Conservation (phyloP, 2,329 filamentous ascomycete genomes). For the Aschersonia sp. region DNA sequence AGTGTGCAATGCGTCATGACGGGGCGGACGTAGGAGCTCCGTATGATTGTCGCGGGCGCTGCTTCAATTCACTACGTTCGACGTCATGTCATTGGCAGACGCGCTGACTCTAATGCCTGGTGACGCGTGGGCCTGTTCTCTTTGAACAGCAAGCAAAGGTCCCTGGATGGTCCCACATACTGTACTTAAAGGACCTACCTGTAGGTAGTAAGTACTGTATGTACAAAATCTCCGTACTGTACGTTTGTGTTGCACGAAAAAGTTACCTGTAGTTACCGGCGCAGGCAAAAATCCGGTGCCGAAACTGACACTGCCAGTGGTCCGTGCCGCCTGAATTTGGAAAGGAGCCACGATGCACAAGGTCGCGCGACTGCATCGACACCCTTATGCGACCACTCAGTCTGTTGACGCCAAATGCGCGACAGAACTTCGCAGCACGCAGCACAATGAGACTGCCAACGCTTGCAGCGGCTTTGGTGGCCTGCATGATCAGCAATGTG, state of each 20-base stretch:
- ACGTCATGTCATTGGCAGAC: constrained; percentile 3
- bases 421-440: constrained; percentile 12
- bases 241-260: too few relatives aligned
- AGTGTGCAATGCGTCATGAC: too few relatives aligned
- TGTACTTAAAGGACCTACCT: too few relatives aligned
- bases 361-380: not conserved
- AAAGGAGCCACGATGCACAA: constrained; percentile 4
- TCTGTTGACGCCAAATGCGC: constrained; percentile 8
- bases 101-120: not conserved
- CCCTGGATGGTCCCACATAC: too few relatives aligned
- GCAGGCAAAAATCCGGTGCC: constrained; percentile 9
- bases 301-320: constrained; percentile 4
- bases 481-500: constrained; percentile 54
- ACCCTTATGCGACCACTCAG: not conserved
- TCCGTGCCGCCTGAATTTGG: not conserved
- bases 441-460: constrained; percentile 50
- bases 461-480: constrained; percentile 53
- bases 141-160: too few relatives aligned
- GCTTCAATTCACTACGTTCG: not conserved
- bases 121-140: not conserved
- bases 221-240: too few relatives aligned
- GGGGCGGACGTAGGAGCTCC: too few relatives aligned
- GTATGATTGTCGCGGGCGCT: too few relatives aligned
- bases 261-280: constrained; percentile 4
- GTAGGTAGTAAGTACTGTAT: too few relatives aligned